Evolutionary conservation across 2,329 filamentous ascomycete genomes (phyloP).

Genomic region (Botrytis porri): DNA sequence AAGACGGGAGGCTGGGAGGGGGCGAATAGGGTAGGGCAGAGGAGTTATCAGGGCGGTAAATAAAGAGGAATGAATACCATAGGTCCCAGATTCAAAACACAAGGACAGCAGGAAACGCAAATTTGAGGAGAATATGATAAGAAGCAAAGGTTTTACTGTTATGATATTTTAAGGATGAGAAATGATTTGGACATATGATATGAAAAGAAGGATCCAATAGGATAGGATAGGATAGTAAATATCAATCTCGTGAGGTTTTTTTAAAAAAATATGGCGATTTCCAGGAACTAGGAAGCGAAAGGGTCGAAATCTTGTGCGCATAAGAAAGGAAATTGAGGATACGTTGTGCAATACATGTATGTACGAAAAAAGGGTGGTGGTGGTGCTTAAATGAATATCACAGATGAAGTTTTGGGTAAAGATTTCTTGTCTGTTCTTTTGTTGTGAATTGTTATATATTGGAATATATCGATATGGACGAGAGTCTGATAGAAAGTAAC

Average conservation of each 20-base stretch:
- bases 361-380: neutral
- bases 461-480: neutral
- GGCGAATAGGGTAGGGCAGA: neutral
- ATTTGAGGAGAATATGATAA: neutral
- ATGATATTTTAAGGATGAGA: neutral
- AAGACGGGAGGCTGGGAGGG: neutral
- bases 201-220: accelerated
- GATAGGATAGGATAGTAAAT: neutral
- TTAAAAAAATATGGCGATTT: neutral
- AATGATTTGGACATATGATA: neutral
- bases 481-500: neutral
- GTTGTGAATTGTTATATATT: neutral
- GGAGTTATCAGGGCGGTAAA: accelerated
- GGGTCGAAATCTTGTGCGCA: neutral
- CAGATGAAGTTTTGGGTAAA: too few species aligned
- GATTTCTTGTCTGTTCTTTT: neutral
- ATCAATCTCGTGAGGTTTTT: neutral
- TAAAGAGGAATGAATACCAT: too few species aligned
- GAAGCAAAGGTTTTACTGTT: neutral
- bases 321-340: neutral
- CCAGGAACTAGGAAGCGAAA: neutral
- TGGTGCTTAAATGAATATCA: too few species aligned
- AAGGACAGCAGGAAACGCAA: neutral
- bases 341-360: neutral
- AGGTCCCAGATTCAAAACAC: neutral